phyloP scores from a whole-genome alignment of 2,329 filamentous ascomycete genomes.

The Leptosphaerulina australis region DNA sequence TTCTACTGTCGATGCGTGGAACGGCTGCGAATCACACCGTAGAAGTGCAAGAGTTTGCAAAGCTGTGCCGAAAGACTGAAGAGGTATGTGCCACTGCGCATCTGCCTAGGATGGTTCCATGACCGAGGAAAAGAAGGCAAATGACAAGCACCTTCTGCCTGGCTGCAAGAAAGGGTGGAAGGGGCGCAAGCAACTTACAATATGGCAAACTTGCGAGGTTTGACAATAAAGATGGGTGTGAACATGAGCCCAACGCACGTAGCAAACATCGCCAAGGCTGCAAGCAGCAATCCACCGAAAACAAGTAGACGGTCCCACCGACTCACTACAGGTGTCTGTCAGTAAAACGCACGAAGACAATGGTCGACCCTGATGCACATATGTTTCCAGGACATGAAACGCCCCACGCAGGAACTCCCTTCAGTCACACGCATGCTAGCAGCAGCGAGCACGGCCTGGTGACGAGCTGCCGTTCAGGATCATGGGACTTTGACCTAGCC shows the following conservation, averaged over 20 bases:
- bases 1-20: constrained; percentile 15
- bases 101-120: constrained; percentile 30
- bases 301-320: constrained; percentile 95
- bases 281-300: constrained; percentile 63
- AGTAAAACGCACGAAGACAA: constrained; percentile 36
- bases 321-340: constrained; percentile 70
- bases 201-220: constrained; percentile 92
- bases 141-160: constrained; percentile 24
- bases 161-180: constrained; percentile 20
- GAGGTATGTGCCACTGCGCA: constrained; percentile 35
- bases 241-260: constrained; percentile 91
- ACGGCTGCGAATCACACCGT: constrained; percentile 9
- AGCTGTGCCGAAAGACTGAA: constrained; percentile 34
- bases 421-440: constrained; percentile 42
- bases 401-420: constrained; percentile 53
- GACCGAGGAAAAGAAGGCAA: constrained; percentile 22
- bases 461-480: constrained; percentile 26
- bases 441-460: constrained; percentile 36
- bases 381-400: constrained; percentile 43
- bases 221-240: constrained; percentile 68
- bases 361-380: constrained; percentile 43
- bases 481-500: constrained; percentile 10
- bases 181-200: constrained; percentile 71
- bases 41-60: constrained; percentile 40
- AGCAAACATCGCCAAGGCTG: constrained; percentile 83